These are phyloP conservation scores for Citeromyces matritensis DNA, from an alignment of 805 yeast species.

Conservation along the genomic window DNA sequence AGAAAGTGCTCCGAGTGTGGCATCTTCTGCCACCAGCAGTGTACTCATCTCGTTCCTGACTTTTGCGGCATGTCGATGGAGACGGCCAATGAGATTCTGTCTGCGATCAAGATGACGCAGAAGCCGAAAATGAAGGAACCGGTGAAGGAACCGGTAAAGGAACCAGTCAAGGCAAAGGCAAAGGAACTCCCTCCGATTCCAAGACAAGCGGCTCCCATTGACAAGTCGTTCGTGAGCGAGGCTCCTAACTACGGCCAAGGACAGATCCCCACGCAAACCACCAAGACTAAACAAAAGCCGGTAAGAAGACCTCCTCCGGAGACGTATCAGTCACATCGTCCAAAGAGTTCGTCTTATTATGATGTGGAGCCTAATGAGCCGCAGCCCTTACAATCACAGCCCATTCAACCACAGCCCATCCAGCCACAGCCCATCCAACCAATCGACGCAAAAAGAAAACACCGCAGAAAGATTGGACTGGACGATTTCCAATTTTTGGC, in stretches of 20 bases:
- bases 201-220: no score
- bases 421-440: constrained; percentile 5
- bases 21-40: constrained; percentile 82
- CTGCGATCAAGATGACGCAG: constrained; percentile 67
- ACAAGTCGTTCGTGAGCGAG: no score
- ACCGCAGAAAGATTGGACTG: constrained; percentile 68
- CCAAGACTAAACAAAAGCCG: no score
- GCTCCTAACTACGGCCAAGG: no score
- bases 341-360: not conserved
- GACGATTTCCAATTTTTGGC: constrained; percentile 93
- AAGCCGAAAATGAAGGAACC: constrained; percentile 13
- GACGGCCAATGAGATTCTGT: constrained; percentile 79
- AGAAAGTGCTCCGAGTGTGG: constrained; percentile 92
- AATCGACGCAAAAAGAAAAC: constrained; percentile 11
- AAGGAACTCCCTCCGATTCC: constrained; percentile 1
- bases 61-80: constrained; percentile 98
- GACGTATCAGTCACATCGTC: no score
- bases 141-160: not conserved
- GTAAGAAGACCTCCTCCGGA: no score
- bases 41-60: constrained; percentile 93
- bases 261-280: not conserved
- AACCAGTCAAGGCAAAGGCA: not conserved
- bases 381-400: constrained; percentile 2
- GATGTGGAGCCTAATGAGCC: not conserved
- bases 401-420: constrained; percentile 6